Evolutionary conservation across 306 rosid species (phyloP), one percentile per base, ranked within the genome.

Genomic region (Rubus idaeus): DNA sequence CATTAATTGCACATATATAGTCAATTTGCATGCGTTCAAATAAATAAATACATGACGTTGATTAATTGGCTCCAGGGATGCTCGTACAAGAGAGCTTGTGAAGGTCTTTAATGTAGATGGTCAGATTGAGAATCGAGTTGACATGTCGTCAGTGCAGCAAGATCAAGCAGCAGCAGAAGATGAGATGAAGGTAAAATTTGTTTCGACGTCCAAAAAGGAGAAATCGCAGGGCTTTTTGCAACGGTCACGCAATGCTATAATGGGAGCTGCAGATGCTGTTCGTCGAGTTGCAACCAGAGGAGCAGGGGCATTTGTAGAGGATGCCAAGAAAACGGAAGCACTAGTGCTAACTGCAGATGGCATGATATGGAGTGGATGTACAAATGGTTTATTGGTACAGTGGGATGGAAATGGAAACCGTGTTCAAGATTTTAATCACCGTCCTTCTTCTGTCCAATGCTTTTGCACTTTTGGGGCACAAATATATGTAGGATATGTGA

Each of bases 241-340:
- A 71, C 85, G 98, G 51, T 96, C 99, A 13, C 91, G 97, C 21
- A 92, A 96, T 78, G 97, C 97, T 45, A 87, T 96, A 66, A 84
- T 92, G 93, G 99, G 99, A 79, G 98, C 98, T 78, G 99, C 98
- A 74, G 98, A 96, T 83, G 99, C 90, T 8, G 99, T 96, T 65
- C 96, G 99, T 60, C 86, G 98, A 39, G 98, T 96, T 75, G 99
- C 98, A 77, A 87, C 94, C 23, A 90, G 90, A 83, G 97, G 99
- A 26, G 90, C 98, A 45, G 98, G 99, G 75, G 98, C 98, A 44
- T 91, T 96, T 72, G 92, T 79, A 40, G 99, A 96, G 40, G 99
- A 92, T 73, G 61, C 86, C 74, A 92, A 89, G 87, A 88, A 94
- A 81, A 90, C 88, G 3, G 99, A 92, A 83, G 90, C 98, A n/a